Percentiles rank a stretch among this genome's conserved stretches.
Conservation (phyloP, 805 yeast genomes). For the Jamesozyma gamospora region DNA sequence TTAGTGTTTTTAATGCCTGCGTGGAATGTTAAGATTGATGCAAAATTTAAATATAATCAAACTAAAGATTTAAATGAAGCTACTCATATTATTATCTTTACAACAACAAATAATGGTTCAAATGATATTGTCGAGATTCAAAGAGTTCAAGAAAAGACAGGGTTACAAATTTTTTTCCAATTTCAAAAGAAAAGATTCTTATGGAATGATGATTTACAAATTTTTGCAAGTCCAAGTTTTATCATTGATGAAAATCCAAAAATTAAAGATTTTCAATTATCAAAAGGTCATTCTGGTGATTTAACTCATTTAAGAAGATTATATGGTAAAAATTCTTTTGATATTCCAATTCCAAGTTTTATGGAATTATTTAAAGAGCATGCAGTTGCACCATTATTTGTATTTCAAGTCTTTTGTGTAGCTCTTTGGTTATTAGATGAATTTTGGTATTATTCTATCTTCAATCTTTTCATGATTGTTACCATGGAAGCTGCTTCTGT, state of each 20-base stretch:
- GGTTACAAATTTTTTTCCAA: conserved; percentile 56
- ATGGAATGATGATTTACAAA: conserved; percentile 41
- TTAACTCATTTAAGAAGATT: conserved; percentile 40
- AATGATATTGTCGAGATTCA: conserved; percentile 65
- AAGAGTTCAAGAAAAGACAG: conserved; percentile 46
- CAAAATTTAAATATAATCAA: conserved; percentile 54
- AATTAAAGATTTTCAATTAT: conserved; percentile 45
- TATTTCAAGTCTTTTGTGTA: conserved; percentile 91
- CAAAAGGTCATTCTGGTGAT: conserved; percentile 49
- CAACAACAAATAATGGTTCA: conserved; percentile 78
- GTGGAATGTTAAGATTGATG: conserved; percentile 72
- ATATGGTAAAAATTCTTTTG: conserved; percentile 82
- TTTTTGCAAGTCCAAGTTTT: conserved; percentile 77
- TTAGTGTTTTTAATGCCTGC: conserved; percentile 84
- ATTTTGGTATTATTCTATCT: conserved; percentile 89
- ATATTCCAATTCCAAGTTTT: conserved; percentile 91
- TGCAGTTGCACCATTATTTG: conserved; percentile 96
- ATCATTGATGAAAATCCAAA: conserved; percentile 47
- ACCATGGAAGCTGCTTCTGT: conserved; percentile 92
- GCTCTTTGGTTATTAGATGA: conserved; percentile 95
- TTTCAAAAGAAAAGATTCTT: conserved; percentile 91
- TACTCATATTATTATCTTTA: conserved; percentile 59
- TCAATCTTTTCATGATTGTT: conserved; percentile 84
- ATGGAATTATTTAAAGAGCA: conserved; percentile 88
- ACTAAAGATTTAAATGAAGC: conserved; percentile 54